Percentiles rank a stretch among this genome's conserved stretches.
phyloP scores from a whole-genome alignment of 768 basidiomycete genomes.

The Lactifluus piperatus region DNA sequence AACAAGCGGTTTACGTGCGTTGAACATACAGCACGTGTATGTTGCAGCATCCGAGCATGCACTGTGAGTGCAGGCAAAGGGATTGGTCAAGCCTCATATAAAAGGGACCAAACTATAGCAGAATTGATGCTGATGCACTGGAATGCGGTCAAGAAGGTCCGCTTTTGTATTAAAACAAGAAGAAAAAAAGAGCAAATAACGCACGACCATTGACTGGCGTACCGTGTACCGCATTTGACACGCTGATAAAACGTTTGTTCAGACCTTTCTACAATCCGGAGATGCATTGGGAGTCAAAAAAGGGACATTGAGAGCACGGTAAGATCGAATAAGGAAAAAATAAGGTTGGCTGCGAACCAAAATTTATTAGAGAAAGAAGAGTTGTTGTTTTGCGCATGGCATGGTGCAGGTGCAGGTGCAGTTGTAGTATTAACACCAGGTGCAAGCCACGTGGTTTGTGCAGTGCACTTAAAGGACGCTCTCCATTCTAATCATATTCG shows the following conservation, averaged over 20 bases:
- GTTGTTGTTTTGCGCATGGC: neutral
- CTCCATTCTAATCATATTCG: neutral
- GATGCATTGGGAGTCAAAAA: neutral
- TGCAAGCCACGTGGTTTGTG: neutral
- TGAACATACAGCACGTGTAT: neutral
- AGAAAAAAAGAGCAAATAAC: neutral
- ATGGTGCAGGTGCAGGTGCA: neutral
- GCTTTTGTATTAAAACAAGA: too few relatives aligned
- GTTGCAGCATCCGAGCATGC: neutral
- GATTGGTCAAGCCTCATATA: neutral
- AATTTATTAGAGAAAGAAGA: neutral
- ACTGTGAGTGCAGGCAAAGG: neutral
- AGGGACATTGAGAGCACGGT: neutral
- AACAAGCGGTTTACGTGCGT: neutral
- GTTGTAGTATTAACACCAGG: neutral
- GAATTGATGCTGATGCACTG: neutral
- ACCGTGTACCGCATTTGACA: neutral
- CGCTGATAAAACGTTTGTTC: neutral
- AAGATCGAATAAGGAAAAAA: neutral
- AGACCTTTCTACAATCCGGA: neutral
- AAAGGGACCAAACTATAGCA: neutral
- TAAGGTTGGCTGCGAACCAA: slow-evolving; percentile 2
- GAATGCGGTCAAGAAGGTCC: neutral
- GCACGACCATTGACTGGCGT: neutral
- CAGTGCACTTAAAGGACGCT: neutral